These are phyloP conservation scores for Sarocladiaceae sp. DNA, from an alignment of 2,329 filamentous ascomycete genomes.

Conservation along the genomic window DNA sequence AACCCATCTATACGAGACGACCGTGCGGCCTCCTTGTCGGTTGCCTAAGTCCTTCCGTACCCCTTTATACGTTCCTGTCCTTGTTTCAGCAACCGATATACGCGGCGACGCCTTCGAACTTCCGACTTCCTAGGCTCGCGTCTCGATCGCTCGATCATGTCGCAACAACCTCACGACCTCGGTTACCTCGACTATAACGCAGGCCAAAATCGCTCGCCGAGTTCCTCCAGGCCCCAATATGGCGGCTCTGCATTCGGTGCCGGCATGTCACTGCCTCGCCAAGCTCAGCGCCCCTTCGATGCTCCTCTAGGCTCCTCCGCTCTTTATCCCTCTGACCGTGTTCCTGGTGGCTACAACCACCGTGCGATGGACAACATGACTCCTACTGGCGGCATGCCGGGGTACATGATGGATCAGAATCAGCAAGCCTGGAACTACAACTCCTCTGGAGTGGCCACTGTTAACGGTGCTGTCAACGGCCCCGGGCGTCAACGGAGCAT, in stretches of 20 bases:
- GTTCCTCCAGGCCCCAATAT: conserved; percentile 61
- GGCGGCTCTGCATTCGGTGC: conserved; percentile 41
- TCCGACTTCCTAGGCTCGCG: neutral
- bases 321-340: conserved; percentile 68
- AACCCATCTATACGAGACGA: neutral
- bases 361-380: conserved; percentile 53
- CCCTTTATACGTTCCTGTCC: neutral
- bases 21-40: neutral
- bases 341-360: conserved; percentile 49
- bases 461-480: conserved; percentile 62
- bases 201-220: conserved; percentile 60
- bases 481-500: conserved; percentile 52
- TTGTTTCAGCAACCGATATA: neutral
- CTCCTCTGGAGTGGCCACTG: conserved; percentile 60
- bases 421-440: conserved; percentile 78
- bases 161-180: conserved; percentile 57
- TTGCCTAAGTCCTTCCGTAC: neutral
- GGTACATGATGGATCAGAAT: conserved; percentile 61
- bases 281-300: conserved; percentile 74
- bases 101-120: neutral
- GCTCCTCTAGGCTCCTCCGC: conserved; percentile 58
- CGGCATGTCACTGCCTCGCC: conserved; percentile 37
- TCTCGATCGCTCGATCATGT: conserved; percentile 23
- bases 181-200: conserved; percentile 65
- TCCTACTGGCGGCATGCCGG: conserved; percentile 33